A percentile compares a stretch with the other conserved stretches of the same genome.
phyloP scores from a whole-genome alignment of 2,329 filamentous ascomycete species.

The Neofusicoccum sp. region DNA sequence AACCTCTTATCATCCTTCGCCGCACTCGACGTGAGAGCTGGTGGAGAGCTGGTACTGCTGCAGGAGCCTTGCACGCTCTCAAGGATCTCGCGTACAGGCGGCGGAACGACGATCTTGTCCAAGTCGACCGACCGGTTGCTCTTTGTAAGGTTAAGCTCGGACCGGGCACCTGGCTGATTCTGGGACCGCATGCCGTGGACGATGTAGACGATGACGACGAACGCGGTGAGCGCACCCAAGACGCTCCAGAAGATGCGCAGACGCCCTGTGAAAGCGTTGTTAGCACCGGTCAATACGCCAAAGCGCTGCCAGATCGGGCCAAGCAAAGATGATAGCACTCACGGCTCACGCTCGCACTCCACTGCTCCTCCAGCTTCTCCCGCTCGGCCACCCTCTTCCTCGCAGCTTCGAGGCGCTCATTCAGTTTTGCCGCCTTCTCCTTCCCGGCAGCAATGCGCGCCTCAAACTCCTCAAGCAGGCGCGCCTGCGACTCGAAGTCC shows the following conservation, averaged over 20 bases:
- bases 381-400: slow-evolving; percentile 66
- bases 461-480: slow-evolving; percentile 64
- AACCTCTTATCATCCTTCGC: slow-evolving; percentile 23
- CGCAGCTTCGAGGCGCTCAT: slow-evolving; percentile 65
- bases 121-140: slow-evolving; percentile 27
- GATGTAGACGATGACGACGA: slow-evolving; percentile 51
- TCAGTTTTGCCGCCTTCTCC: slow-evolving; percentile 61
- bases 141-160: slow-evolving; percentile 24
- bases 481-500: slow-evolving; percentile 66
- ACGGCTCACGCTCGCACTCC: slow-evolving; percentile 21
- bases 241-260: slow-evolving; percentile 67
- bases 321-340: neutral
- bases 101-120: slow-evolving; percentile 32
- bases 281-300: slow-evolving; percentile 23
- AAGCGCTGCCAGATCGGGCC: neutral
- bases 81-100: slow-evolving; percentile 38
- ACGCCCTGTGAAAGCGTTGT: slow-evolving; percentile 42
- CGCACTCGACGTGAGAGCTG: neutral
- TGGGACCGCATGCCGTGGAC: slow-evolving; percentile 36
- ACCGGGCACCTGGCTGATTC: slow-evolving; percentile 3
- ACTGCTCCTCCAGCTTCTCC: slow-evolving; percentile 65
- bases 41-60: neutral
- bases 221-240: slow-evolving; percentile 47
- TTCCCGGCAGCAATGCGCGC: slow-evolving; percentile 63
- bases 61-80: slow-evolving; percentile 21